Percentiles rank a stretch among this genome's conserved stretches.
These are phyloP conservation scores for Fusarium praegraminearum DNA, from an alignment of 2,329 filamentous ascomycete species.

Conservation along the genomic window DNA sequence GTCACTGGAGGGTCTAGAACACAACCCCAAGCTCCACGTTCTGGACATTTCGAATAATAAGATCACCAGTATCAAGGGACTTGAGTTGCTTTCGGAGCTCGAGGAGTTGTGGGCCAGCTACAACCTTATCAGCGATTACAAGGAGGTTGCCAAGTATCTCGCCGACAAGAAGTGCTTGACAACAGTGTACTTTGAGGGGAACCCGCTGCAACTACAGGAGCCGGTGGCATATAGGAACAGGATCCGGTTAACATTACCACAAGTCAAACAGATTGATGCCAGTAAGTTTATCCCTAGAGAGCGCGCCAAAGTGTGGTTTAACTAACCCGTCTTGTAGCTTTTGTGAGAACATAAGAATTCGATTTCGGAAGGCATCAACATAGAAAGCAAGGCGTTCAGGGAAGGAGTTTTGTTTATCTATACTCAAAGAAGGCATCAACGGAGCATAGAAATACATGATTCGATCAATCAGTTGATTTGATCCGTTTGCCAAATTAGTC, in stretches of 20 bases:
- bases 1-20: constrained; percentile 78
- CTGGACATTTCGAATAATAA: constrained; percentile 93
- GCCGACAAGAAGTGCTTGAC: constrained; percentile 81
- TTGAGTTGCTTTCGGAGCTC: constrained; percentile 75
- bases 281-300: constrained; percentile 72
- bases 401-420: constrained; percentile 30
- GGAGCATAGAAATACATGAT: constrained; percentile 20
- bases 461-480: constrained; percentile 8
- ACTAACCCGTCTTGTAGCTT: constrained; percentile 45
- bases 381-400: constrained; percentile 45
- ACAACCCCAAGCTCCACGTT: constrained; percentile 75
- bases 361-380: constrained; percentile 18
- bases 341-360: constrained; percentile 48
- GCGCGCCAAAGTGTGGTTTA: not conserved
- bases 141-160: constrained; percentile 83
- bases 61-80: constrained; percentile 78
- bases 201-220: constrained; percentile 82
- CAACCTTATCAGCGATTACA: constrained; percentile 83
- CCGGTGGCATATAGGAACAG: constrained; percentile 96
- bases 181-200: constrained; percentile 97
- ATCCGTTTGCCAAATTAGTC: constrained; percentile 11
- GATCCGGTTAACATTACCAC: constrained; percentile 85
- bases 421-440: constrained; percentile 22
- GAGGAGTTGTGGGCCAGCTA: constrained; percentile 97
- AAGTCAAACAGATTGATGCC: constrained; percentile 94